phyloP scores from a whole-genome alignment of 2,329 filamentous ascomycete genomes.

The Pseudocercospora crystallina region DNA sequence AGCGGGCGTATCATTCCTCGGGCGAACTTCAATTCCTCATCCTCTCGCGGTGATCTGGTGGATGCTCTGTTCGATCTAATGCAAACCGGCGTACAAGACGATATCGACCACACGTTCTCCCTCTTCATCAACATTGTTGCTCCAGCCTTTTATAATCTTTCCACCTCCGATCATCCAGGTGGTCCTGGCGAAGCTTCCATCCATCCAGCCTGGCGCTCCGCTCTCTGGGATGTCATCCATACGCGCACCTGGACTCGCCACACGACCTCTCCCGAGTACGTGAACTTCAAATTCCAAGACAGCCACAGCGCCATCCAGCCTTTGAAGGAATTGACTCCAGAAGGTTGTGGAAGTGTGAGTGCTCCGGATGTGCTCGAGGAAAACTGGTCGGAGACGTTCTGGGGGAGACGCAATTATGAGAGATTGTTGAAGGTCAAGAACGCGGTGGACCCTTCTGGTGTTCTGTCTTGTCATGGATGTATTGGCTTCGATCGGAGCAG shows the following conservation, averaged over 20 bases:
- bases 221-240: too few relatives aligned
- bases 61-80: too few relatives aligned
- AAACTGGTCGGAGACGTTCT: slow-evolving; percentile 18
- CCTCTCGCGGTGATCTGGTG: slow-evolving; percentile 8
- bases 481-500: slow-evolving; percentile 24
- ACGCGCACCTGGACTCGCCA: background rate
- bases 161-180: too few relatives aligned
- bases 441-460: slow-evolving; percentile 24
- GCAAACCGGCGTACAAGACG: too few relatives aligned
- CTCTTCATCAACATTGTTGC: too few relatives aligned
- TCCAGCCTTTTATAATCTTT: too few relatives aligned
- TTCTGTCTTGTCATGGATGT: slow-evolving; percentile 25
- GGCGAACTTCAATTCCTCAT: slow-evolving; percentile 4
- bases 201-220: too few relatives aligned
- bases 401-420: slow-evolving; percentile 24
- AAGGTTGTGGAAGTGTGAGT: slow-evolving; percentile 27
- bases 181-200: too few relatives aligned
- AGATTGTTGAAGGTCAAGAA: slow-evolving; percentile 23
- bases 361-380: slow-evolving; percentile 25
- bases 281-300: too few relatives aligned
- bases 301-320: background rate
- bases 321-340: too few relatives aligned
- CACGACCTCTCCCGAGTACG: too few relatives aligned
- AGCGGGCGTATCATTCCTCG: slow-evolving; percentile 20
- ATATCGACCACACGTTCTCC: too few relatives aligned